Conservation (phyloP, 441 rosid species). For the Dalechampia spathulata region DNA sequence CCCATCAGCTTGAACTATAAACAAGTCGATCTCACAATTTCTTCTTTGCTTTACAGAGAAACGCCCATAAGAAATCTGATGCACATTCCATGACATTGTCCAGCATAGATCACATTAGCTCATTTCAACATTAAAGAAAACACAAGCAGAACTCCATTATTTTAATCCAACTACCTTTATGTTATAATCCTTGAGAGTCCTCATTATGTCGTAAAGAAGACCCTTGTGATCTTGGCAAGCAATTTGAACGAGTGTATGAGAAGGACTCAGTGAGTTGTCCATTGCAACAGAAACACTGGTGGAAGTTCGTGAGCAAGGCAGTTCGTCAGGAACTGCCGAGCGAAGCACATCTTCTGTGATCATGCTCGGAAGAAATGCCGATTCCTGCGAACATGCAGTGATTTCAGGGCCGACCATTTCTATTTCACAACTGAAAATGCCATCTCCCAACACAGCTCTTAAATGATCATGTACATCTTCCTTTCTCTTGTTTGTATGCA, state of each 20-base stretch:
- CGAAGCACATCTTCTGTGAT: constrained; percentile 50
- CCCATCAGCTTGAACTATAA: constrained; percentile 74
- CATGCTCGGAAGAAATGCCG: constrained; percentile 51
- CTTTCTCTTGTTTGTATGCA: constrained; percentile 66
- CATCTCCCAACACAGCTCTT: constrained; percentile 39
- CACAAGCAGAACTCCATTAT: neutral
- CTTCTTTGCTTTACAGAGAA: constrained; percentile 46
- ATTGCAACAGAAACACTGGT: constrained; percentile 45
- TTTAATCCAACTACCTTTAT: constrained; percentile 51
- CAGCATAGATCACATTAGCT: constrained; percentile 1
- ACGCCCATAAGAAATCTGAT: constrained; percentile 86
- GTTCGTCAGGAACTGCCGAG: constrained; percentile 31
- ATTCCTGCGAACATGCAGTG: constrained; percentile 52
- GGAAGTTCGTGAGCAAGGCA: constrained; percentile 31
- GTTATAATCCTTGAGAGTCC: constrained; percentile 85
- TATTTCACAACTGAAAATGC: constrained; percentile 65
- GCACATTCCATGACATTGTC: neutral
- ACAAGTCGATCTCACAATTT: constrained; percentile 78
- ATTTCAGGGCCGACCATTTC: constrained; percentile 66
- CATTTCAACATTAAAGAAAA: neutral
- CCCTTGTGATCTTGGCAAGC: constrained; percentile 86
- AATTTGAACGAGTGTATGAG: constrained; percentile 80
- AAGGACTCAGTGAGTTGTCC: constrained; percentile 76
- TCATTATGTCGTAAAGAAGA: constrained; percentile 79
- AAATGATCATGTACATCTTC: constrained; percentile 42